Percentiles rank a stretch among this genome's conserved stretches.
These are phyloP conservation scores for Sarcodon sp. DNA, from an alignment of 768 basidiomycete species.

Conservation along the genomic window DNA sequence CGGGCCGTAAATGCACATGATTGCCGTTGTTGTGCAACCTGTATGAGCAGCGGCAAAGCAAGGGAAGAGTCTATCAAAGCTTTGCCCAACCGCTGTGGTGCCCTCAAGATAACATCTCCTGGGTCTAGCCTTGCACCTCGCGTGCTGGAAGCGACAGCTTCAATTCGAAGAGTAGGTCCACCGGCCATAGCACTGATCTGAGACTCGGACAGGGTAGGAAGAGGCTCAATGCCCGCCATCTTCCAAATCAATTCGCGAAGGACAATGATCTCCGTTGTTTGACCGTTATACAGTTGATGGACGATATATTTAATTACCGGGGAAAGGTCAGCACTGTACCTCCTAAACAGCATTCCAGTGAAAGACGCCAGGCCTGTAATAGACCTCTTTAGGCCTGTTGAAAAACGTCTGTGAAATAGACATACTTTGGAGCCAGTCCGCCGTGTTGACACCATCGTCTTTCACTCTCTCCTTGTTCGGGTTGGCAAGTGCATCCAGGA, in stretches of 20 bases:
- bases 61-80: conserved; percentile 55
- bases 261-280: conserved; percentile 82
- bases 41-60: conserved; percentile 82
- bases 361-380: conserved; percentile 78
- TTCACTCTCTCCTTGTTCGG: conserved; percentile 74
- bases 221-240: conserved; percentile 89
- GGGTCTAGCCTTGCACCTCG: conserved; percentile 67
- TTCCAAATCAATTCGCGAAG: conserved; percentile 89
- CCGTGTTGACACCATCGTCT: conserved; percentile 82
- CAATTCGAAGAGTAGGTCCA: conserved; percentile 75
- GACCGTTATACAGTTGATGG: conserved; percentile 75
- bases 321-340: conserved; percentile 73
- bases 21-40: conserved; percentile 86
- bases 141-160: conserved; percentile 71
- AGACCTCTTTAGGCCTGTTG: conserved; percentile 9
- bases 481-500: conserved; percentile 81
- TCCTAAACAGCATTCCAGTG: conserved; percentile 82
- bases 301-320: conserved; percentile 84
- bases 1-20: conserved; percentile 65
- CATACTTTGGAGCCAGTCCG: conserved; percentile 89
- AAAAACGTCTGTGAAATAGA: conserved; percentile 8
- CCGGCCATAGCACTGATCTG: conserved; percentile 89
- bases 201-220: conserved; percentile 78
- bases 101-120: conserved; percentile 48
- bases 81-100: conserved; percentile 54